phyloP scores from a whole-genome alignment of 305 asterid species.

The Lippia alba region DNA sequence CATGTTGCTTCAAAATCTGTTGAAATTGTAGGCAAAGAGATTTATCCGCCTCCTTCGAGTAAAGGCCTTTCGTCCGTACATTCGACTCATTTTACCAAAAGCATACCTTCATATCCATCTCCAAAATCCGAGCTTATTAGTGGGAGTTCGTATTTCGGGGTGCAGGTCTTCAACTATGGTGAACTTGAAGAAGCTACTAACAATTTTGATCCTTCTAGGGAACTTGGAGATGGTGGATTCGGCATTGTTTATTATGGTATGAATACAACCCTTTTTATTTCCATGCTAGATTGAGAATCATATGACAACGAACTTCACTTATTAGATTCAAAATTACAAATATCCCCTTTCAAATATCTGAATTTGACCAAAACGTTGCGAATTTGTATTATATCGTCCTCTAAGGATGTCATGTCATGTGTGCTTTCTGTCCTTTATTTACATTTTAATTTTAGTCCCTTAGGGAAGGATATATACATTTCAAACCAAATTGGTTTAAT shows the following conservation, averaged over 20 bases:
- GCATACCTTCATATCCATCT: constrained; percentile 68
- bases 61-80: constrained; percentile 42
- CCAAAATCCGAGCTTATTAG: constrained; percentile 49
- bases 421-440: too few relatives aligned
- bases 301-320: too few relatives aligned
- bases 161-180: constrained; percentile 61
- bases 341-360: too few relatives aligned
- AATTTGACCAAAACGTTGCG: too few relatives aligned
- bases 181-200: constrained; percentile 86
- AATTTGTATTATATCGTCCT: too few relatives aligned
- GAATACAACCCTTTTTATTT: constrained; percentile 25
- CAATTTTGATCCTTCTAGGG: constrained; percentile 61
- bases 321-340: too few relatives aligned
- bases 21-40: constrained; percentile 44
- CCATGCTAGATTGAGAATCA: not conserved
- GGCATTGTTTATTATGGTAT: constrained; percentile 85
- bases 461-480: too few relatives aligned
- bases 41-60: constrained; percentile 46
- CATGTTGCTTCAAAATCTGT: constrained; percentile 34
- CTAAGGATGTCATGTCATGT: too few relatives aligned
- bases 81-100: constrained; percentile 47
- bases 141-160: constrained; percentile 67
- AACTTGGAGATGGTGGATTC: constrained; percentile 89
- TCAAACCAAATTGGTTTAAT: too few relatives aligned
- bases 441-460: too few relatives aligned